A percentile compares a stretch with the other conserved stretches of the same genome.
Evolutionary conservation across 495 filamentous ascomycete species (phyloP).

Genomic region (Penicillium soppii): DNA sequence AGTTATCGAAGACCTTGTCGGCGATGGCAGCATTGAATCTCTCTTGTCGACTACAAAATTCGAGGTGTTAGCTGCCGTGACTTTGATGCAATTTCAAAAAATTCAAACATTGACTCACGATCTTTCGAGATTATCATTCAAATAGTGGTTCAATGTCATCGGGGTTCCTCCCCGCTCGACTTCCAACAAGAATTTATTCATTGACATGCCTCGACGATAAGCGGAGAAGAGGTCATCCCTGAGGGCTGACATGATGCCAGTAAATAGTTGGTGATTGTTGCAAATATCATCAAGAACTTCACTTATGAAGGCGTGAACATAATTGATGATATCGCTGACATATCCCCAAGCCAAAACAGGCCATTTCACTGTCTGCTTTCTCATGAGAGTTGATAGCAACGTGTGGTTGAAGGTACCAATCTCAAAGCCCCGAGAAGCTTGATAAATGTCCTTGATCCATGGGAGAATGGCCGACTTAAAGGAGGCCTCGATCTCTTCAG

Average conservation of each 20-base stretch:
- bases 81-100: neutral
- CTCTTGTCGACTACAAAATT: conserved; percentile 17
- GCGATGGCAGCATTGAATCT: neutral
- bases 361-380: conserved; percentile 57
- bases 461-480: conserved; percentile 15
- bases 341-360: conserved; percentile 41
- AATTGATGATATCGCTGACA: conserved; percentile 39
- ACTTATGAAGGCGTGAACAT: conserved; percentile 48
- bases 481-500: conserved; percentile 1
- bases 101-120: conserved; percentile 15
- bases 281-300: conserved; percentile 37
- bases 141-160: conserved; percentile 53
- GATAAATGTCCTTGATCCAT: conserved; percentile 31
- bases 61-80: neutral
- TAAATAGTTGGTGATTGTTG: conserved; percentile 34
- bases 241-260: conserved; percentile 38
- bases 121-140: conserved; percentile 50
- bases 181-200: conserved; percentile 46
- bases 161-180: conserved; percentile 48
- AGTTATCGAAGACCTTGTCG: neutral
- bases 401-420: conserved; percentile 35
- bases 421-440: conserved; percentile 32
- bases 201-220: conserved; percentile 43
- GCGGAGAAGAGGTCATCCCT: conserved; percentile 38
- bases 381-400: conserved; percentile 46